phyloP scores from a whole-genome alignment of 2,329 filamentous ascomycete species.

The Aspergillus caelatus region DNA sequence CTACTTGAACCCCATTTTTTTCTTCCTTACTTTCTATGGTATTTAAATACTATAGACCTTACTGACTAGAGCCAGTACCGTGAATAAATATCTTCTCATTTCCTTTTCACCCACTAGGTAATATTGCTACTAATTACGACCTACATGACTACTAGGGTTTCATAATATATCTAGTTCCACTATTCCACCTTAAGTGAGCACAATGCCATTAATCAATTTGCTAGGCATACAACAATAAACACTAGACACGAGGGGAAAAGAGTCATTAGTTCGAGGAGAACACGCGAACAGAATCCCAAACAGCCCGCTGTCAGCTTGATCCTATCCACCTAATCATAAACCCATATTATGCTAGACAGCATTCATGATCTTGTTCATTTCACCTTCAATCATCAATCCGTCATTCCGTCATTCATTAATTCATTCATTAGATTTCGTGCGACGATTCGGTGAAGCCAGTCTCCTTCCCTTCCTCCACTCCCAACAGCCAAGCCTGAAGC shows the following conservation, averaged over 20 bases:
- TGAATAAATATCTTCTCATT: not conserved
- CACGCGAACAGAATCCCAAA: not conserved
- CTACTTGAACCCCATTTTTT: not conserved
- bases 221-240: not conserved
- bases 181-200: not conserved
- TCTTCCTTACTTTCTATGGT: too few species aligned
- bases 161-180: not conserved
- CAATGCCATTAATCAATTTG: not conserved
- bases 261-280: too few species aligned
- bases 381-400: not conserved
- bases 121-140: not conserved
- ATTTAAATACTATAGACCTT: not conserved
- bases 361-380: not conserved
- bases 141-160: too few species aligned
- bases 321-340: not conserved
- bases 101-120: not conserved
- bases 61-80: not conserved
- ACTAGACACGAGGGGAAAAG: not conserved
- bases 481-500: slow-evolving; percentile 45
- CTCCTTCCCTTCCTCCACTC: slow-evolving; percentile 47
- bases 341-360: not conserved
- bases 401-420: not conserved
- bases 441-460: slow-evolving; percentile 61
- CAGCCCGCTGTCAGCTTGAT: not conserved
- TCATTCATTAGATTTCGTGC: slow-evolving; percentile 31